Conservation (phyloP, 345 rosid genomes). For the Melastoma malabathricum region DNA sequence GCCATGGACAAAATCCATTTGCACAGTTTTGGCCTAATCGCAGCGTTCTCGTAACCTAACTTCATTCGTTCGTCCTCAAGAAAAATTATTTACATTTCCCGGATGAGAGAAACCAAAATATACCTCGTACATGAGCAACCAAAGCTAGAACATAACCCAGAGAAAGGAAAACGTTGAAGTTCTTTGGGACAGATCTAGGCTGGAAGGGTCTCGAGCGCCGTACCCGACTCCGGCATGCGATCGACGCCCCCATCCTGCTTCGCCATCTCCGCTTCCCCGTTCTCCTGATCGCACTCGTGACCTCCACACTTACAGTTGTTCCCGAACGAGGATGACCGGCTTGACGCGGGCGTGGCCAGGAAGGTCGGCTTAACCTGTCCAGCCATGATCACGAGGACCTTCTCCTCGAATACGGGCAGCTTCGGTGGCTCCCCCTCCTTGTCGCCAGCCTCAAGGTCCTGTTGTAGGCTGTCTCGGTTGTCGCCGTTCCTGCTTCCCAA, state of each 20-base stretch:
- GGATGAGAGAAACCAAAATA: too few relatives aligned
- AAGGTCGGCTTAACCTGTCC: slow-evolving; percentile 61
- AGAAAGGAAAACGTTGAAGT: too few relatives aligned
- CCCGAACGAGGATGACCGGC: slow-evolving; percentile 24
- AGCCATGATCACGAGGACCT: slow-evolving; percentile 64
- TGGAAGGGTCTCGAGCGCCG: background rate
- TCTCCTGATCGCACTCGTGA: slow-evolving; percentile 10
- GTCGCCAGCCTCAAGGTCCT: slow-evolving; percentile 54
- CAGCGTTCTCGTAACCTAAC: too few relatives aligned
- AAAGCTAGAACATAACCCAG: too few relatives aligned
- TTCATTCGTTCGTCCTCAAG: too few relatives aligned
- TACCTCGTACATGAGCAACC: too few relatives aligned
- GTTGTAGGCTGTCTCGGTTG: slow-evolving; percentile 12
- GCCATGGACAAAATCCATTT: too few relatives aligned
- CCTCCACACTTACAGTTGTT: slow-evolving; percentile 31
- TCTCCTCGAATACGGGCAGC: slow-evolving; percentile 2
- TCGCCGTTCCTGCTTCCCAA: slow-evolving; percentile 25
- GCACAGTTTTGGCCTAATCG: too few relatives aligned
- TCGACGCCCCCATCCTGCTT: slow-evolving; percentile 2
- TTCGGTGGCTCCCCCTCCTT: slow-evolving; percentile 14
- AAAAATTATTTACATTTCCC: too few relatives aligned
- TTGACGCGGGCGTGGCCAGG: slow-evolving; percentile 57
- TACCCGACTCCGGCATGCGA: background rate
- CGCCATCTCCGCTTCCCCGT: slow-evolving; percentile 11
- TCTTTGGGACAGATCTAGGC: too few relatives aligned